A percentile compares a stretch with the other conserved stretches of the same genome.
These are phyloP conservation scores for Candida glucosophila DNA, from an alignment of 1,139 yeast species.

Conservation along the genomic window DNA sequence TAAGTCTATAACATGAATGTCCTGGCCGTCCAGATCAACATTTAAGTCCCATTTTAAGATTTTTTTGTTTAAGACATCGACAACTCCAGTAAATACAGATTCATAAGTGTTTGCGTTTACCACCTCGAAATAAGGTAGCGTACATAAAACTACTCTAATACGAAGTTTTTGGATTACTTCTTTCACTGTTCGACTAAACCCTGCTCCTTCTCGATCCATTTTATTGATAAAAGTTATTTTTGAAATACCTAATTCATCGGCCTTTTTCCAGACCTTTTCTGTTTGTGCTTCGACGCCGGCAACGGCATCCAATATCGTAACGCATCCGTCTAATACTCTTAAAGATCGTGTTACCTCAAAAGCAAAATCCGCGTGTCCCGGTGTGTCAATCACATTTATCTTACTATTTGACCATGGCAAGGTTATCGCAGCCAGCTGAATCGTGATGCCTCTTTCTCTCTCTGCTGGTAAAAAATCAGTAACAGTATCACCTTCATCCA, in stretches of 20 bases:
- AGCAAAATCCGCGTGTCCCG: constrained; percentile 97
- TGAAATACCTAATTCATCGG: constrained; percentile 60
- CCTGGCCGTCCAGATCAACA: constrained; percentile 43
- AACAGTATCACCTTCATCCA: constrained; percentile 94
- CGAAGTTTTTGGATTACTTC: constrained; percentile 75
- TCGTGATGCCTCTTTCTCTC: constrained; percentile 88
- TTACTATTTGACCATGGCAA: constrained; percentile 74
- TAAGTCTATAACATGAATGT: constrained; percentile 42
- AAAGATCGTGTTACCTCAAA: constrained; percentile 89
- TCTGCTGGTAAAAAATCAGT: constrained; percentile 91
- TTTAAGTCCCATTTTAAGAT: constrained; percentile 52
- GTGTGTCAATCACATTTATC: constrained; percentile 89
- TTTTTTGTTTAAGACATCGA: constrained; percentile 69
- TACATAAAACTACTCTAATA: constrained; percentile 66
- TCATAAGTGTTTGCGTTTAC: constrained; percentile 23
- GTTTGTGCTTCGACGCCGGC: constrained; percentile 99
- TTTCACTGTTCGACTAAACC: constrained; percentile 80
- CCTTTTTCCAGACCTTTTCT: constrained; percentile 93
- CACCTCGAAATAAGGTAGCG: constrained; percentile 61
- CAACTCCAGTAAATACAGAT: constrained; percentile 61
- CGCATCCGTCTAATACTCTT: constrained; percentile 88
- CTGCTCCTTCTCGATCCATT: constrained; percentile 97
- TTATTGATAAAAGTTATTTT: constrained; percentile 76
- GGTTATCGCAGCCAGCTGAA: constrained; percentile 93
- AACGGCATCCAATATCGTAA: constrained; percentile 86